Percentiles rank a stretch among this genome's conserved stretches.
phyloP scores from a whole-genome alignment of 768 basidiomycete species.

The Trametopsis cervina region DNA sequence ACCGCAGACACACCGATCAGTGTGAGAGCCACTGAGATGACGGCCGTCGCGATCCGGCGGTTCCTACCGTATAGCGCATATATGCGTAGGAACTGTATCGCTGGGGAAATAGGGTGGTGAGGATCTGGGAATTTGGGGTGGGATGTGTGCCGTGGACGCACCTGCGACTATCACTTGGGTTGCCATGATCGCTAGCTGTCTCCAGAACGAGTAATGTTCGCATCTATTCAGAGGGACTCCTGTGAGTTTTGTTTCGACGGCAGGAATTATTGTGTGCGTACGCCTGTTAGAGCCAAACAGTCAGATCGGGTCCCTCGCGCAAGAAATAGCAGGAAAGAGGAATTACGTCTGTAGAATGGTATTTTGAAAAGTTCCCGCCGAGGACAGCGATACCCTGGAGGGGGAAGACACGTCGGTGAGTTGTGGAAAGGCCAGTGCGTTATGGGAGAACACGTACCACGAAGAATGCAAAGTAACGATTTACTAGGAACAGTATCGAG shows the following conservation, averaged over 20 bases:
- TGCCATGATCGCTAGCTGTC: slow-evolving; percentile 34
- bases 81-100: slow-evolving; percentile 37
- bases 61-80: slow-evolving; percentile 43
- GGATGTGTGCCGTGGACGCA: slow-evolving; percentile 27
- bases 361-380: no score
- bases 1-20: slow-evolving; percentile 24
- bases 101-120: slow-evolving; percentile 30
- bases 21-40: slow-evolving; percentile 28
- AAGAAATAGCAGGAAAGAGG: no score
- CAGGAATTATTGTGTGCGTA: no score
- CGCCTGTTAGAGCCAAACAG: no score
- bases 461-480: slow-evolving; percentile 19
- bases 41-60: slow-evolving; percentile 27
- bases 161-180: slow-evolving; percentile 41
- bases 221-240: slow-evolving; percentile 34
- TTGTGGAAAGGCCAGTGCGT: no score
- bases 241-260: no score
- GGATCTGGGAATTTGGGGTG: no score
- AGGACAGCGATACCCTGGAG: no score
- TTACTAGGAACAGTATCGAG: slow-evolving; percentile 18
- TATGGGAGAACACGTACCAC: no score
- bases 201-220: slow-evolving; percentile 29
- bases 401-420: no score
- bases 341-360: no score
- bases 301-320: no score